Base-by-base conservation (phyloP, 2,329 filamentous ascomycete genomes). In the Xylariales sp. region DNA sequence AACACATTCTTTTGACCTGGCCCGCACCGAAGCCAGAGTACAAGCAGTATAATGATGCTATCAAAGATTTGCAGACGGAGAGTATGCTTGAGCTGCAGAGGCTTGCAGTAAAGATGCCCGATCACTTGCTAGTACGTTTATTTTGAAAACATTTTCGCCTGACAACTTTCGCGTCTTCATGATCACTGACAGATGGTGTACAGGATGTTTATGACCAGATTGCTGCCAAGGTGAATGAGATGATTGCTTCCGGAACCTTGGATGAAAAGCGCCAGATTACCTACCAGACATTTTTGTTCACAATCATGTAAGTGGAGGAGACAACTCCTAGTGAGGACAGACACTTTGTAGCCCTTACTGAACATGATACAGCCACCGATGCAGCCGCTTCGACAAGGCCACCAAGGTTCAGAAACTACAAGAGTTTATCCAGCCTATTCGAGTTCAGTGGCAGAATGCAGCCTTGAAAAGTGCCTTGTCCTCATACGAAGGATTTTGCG, bases 231-330 rank as follows among this genome's bases (percentile, higher is more conserved):
- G 83, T 97, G 42, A 83, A 84, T 42, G 85, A 91, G 57, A 81
- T 95, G 68, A 75, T 85, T 56, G 72, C 80, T 44, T 78, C 85
- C 33, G 79, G 85, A 20, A 74, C 76, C 38, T 66, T 85, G 20
- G 91, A 96, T 53, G 84, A 91, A 52, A 88, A 90, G 54, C 78
- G 90, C 21, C 81, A 87, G 40, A 83, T 93, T 54, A 88, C 90
- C 2, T 90, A 94, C 53, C 86, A 82, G 50, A 91, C 89, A 8
- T 91, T 97, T 46, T 71, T 97, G 1, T 94, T 98, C 58, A 93
- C 95, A 42, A 93, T 98, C 45, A 83, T 93, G 78, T 37, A 85
- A 66, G 7, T 6, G 10, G 20, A n/a, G n/a, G n/a, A n/a, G n/a
- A n/a, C n/a, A n/a, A n/a, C n/a, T n/a, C n/a, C n/a, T n/a, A n/a